Percentiles rank a stretch among this genome's conserved stretches.
Evolutionary conservation across 2,329 filamentous ascomycete genomes (phyloP).

Genomic region (Diaporthe citri): DNA sequence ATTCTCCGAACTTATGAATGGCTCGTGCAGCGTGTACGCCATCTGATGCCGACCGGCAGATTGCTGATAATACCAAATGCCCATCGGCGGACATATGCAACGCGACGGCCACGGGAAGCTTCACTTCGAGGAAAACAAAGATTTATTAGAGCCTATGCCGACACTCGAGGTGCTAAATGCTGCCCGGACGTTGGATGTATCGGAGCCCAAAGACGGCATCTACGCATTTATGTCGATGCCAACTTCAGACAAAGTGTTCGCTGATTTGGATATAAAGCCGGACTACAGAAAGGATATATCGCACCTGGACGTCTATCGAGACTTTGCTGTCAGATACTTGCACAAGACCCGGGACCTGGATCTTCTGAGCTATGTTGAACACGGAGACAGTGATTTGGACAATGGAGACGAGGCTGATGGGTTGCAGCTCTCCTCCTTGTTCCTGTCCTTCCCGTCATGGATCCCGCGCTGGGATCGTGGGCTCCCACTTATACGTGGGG

Average conservation of each 20-base stretch:
- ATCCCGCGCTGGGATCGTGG: background rate
- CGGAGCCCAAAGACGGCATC: background rate
- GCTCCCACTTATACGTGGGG: background rate
- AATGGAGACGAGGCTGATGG: background rate
- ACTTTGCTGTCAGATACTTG: background rate
- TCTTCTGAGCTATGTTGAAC: background rate
- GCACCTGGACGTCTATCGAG: background rate
- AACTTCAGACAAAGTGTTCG: background rate
- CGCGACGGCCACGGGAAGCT: no score
- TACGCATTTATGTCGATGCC: background rate
- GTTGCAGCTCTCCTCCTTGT: background rate
- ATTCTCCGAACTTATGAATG: background rate
- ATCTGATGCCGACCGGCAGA: no score
- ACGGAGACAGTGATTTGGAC: background rate
- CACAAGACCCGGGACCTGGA: background rate
- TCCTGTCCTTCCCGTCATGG: background rate
- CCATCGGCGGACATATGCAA: no score
- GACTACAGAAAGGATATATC: background rate
- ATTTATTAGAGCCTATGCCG: no score
- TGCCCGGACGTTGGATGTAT: background rate
- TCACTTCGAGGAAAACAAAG: no score
- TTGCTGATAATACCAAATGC: no score
- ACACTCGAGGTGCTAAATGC: no score
- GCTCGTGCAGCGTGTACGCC: no score
- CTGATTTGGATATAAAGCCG: background rate